Conservation (phyloP, 345 rosid species). For the Salix purpurea region DNA sequence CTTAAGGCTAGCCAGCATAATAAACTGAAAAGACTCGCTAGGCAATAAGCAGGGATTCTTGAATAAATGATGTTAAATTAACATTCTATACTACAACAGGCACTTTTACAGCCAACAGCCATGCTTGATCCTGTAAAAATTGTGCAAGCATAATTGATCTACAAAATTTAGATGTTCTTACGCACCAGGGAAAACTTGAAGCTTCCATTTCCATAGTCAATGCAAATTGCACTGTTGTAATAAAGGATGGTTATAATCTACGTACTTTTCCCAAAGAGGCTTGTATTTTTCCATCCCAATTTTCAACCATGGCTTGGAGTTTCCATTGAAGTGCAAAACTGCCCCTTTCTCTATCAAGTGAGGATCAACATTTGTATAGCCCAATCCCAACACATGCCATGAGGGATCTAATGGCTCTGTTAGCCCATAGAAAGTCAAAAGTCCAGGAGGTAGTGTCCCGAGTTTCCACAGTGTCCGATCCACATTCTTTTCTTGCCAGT, state of each 20-base stretch:
- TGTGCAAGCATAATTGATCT: conserved; percentile 33
- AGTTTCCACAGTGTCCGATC: conserved; percentile 92
- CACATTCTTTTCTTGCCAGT: conserved; percentile 87
- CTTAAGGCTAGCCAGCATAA: conserved; percentile 12
- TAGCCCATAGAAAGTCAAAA: conserved; percentile 81
- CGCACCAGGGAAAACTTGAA: background rate
- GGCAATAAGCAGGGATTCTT: conserved; percentile 7
- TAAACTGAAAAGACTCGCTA: background rate
- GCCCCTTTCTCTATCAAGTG: conserved; percentile 83
- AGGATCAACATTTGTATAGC: conserved; percentile 75
- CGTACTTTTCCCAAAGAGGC: conserved; percentile 84
- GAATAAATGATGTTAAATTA: conserved; percentile 10
- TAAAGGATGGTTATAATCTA: conserved; percentile 77
- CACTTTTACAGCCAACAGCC: conserved; percentile 32
- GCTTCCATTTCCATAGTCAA: conserved; percentile 27
- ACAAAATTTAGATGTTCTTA: conserved; percentile 12
- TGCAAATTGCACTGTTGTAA: conserved; percentile 88
- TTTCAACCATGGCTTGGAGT: conserved; percentile 96
- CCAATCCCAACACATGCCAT: conserved; percentile 92
- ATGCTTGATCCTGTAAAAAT: conserved; percentile 47
- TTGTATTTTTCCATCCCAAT: conserved; percentile 92
- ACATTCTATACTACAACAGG: conserved; percentile 33
- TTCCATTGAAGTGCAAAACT: conserved; percentile 89
- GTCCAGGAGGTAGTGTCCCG: conserved; percentile 87
- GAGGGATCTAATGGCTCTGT: conserved; percentile 72